phyloP scores from a whole-genome alignment of 257 asterid species.

The Ilex asprella region DNA sequence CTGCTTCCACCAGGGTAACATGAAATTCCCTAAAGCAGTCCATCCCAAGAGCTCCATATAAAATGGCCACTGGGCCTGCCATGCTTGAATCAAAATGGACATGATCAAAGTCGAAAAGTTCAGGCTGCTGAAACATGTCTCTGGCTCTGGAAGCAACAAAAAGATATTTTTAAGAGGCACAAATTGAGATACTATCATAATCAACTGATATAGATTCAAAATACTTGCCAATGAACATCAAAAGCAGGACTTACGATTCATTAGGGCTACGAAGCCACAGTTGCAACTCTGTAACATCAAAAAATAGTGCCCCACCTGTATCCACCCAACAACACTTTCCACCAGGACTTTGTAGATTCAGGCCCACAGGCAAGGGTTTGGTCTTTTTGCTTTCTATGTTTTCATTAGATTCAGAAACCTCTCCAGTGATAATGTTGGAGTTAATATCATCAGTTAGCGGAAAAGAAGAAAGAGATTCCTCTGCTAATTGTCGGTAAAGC shows the following conservation, averaged over 20 bases:
- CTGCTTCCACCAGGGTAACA: slow-evolving; percentile 56
- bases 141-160: slow-evolving; percentile 43
- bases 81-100: slow-evolving; percentile 73
- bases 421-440: slow-evolving; percentile 34
- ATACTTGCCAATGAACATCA: no score
- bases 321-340: slow-evolving; percentile 96
- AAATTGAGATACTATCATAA: slow-evolving; percentile 1
- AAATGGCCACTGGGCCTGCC: slow-evolving; percentile 62
- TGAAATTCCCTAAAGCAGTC: slow-evolving; percentile 87
- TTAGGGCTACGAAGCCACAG: slow-evolving; percentile 58
- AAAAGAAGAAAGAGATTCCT: slow-evolving; percentile 92
- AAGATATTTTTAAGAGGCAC: slow-evolving; percentile 6
- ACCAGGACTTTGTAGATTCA: slow-evolving; percentile 40
- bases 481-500: slow-evolving; percentile 82
- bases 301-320: slow-evolving; percentile 71
- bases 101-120: slow-evolving; percentile 91
- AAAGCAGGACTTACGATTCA: slow-evolving; percentile 48
- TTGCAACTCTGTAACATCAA: slow-evolving; percentile 56
- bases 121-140: slow-evolving; percentile 78
- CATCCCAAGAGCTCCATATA: slow-evolving; percentile 92
- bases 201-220: neutral
- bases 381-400: slow-evolving; percentile 26
- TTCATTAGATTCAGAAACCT: slow-evolving; percentile 35
- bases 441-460: slow-evolving; percentile 61
- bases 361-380: slow-evolving; percentile 39